Evolutionary conservation across 2,329 filamentous ascomycete species (phyloP), one percentile per base, ranked within the genome.

Genomic region (Fusarium stilboides): DNA sequence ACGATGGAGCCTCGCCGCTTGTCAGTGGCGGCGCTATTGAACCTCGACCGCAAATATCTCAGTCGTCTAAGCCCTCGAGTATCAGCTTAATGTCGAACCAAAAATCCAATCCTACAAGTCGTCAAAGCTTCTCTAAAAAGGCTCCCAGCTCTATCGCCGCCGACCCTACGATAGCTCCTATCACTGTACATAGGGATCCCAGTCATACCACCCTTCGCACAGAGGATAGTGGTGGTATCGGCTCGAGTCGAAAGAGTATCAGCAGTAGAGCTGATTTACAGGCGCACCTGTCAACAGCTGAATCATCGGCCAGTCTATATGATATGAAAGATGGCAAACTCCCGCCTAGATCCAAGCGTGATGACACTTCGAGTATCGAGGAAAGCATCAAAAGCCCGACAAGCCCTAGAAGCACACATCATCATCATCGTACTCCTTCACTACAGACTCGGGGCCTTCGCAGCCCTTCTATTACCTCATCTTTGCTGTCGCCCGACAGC

Each of bases 181-280:
- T 86, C 14, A 84, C 85, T 50, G 82, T 86, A 57, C 84, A 86
- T 60, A 80, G 78, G 62, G 86, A 89, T 53, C 75, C 77, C 22
- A 77, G 79, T 47, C 83, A 85, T 46, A 82, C 77, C 33, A 76
- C 81, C 2, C 71, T 77, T 22, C 81, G 79, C 34, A 75, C 77
- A 2, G 84, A 87, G 19, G 85, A 87, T 28, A 77, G 76, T n/a
- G 73, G 77, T n/a, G 77, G 72, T 50, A 80, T 78, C 37, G 75
- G 73, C 20, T 77, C 77, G 34, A 75, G 76, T 34, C 80, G 81
- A 61, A 81, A 80, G 61, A 85, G 82, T 63, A 78, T 83, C 34
- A 70, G 64, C 49, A 81, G 81, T 66, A 83, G 79, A 28, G 77
- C 76, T 22, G 84, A 86, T 9, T 76, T 79, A 15, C 78, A 81